Evolutionary conservation across 768 basidiomycete species (phyloP).

Genomic region (Naganishia vishniacii): DNA sequence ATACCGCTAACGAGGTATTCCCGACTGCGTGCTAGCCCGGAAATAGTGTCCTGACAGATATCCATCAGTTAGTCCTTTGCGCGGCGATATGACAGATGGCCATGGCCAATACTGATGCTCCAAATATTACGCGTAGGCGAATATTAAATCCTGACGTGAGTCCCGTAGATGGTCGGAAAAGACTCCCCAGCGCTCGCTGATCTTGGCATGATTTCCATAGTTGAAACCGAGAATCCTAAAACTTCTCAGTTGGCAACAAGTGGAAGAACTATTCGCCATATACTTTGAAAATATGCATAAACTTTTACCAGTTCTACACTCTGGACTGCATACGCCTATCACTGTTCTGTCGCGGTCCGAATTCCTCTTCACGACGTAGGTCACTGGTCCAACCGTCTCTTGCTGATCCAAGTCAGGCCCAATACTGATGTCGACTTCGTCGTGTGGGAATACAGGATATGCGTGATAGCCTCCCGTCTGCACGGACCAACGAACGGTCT

Average conservation of each 20-base stretch:
- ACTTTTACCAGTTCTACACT: conserved; percentile 75
- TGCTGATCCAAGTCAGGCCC: conserved; percentile 6
- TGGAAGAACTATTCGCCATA: conserved; percentile 82
- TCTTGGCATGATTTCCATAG: conserved; percentile 49
- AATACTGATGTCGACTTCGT: background rate
- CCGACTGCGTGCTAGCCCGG: background rate
- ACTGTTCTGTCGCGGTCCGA: conserved; percentile 90
- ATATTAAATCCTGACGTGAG: conserved; percentile 63
- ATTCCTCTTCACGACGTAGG: conserved; percentile 79
- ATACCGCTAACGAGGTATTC: conserved; percentile 59
- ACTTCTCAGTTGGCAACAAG: conserved; percentile 80
- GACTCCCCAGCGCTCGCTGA: no score
- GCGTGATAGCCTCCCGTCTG: conserved; percentile 88
- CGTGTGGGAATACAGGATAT: conserved; percentile 57
- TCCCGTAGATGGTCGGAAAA: no score
- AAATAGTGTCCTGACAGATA: conserved; percentile 4
- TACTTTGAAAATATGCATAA: conserved; percentile 45
- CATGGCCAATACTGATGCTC: no score
- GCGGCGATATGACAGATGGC: no score
- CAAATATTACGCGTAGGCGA: no score
- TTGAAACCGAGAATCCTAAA: conserved; percentile 89
- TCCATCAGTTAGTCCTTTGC: conserved; percentile 15
- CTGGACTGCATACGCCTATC: conserved; percentile 85
- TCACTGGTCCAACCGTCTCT: conserved; percentile 54
- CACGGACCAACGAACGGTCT: conserved; percentile 75